phyloP scores from a whole-genome alignment of 2,329 filamentous ascomycete genomes.

The Trichoderma gracile region DNA sequence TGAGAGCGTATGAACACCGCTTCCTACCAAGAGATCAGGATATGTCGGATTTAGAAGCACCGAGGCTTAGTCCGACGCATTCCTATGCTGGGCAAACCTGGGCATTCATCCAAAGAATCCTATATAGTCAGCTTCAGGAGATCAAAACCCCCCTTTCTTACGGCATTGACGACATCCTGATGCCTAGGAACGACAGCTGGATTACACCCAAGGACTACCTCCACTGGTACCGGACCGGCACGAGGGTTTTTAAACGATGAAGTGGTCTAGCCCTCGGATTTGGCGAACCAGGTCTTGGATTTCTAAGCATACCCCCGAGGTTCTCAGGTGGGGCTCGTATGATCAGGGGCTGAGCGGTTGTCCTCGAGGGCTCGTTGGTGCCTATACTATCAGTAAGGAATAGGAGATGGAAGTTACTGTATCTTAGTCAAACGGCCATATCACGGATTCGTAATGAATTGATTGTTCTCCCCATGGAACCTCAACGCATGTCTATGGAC shows the following conservation, averaged over 20 bases:
- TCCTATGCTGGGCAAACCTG: not conserved
- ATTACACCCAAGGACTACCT: constrained; percentile 12
- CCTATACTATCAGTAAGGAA: no score
- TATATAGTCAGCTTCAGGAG: not conserved
- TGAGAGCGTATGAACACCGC: constrained; percentile 14
- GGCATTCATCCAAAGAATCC: not conserved
- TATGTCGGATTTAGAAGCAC: not conserved
- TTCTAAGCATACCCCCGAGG: not conserved
- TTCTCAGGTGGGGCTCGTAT: not conserved
- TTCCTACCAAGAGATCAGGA: not conserved
- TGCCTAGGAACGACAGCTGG: constrained; percentile 21
- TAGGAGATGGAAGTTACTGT: no score
- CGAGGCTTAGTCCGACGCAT: not conserved
- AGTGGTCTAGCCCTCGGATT: not conserved
- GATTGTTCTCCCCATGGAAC: no score
- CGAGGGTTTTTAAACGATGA: constrained; percentile 19
- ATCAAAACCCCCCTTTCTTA: constrained; percentile 17
- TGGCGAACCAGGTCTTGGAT: constrained; percentile 10
- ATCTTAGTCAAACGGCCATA: no score
- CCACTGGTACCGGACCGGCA: no score
- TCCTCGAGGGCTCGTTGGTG: no score
- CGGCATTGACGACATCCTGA: constrained; percentile 17
- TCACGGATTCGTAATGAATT: no score
- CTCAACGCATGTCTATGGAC: no score
- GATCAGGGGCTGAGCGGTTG: no score